A percentile compares a stretch with the other conserved stretches of the same genome.
Evolutionary conservation across 2,329 filamentous ascomycete species (phyloP).

Genomic region (Aspergillus quadricinctus): DNA sequence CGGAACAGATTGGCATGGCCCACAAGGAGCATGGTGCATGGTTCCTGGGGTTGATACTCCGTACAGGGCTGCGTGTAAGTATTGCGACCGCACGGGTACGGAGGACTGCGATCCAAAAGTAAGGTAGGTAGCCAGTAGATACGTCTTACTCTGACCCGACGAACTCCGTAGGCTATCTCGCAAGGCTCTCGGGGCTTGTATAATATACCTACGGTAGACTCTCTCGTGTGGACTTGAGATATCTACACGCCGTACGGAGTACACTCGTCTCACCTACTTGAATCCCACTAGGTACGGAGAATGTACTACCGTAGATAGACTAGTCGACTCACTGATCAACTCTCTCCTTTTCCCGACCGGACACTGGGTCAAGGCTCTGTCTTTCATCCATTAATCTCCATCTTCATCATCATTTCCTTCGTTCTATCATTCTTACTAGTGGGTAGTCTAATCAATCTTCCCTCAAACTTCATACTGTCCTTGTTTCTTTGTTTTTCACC

Average conservation of each 20-base stretch:
- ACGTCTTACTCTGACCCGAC: background rate
- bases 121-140: background rate
- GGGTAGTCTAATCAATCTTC: background rate
- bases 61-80: background rate
- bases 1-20: background rate
- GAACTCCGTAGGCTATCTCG: background rate
- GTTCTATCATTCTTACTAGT: constrained; percentile 7
- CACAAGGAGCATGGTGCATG: background rate
- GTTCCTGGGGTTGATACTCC: background rate
- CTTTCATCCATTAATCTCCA: constrained; percentile 2
- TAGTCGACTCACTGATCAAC: background rate
- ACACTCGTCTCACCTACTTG: background rate
- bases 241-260: background rate
- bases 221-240: background rate
- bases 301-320: background rate
- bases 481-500: constrained; percentile 4
- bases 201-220: background rate
- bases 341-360: background rate
- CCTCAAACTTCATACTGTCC: constrained; percentile 6
- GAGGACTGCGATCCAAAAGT: background rate
- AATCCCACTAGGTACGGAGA: background rate
- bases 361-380: constrained; percentile 1
- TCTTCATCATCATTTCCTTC: constrained; percentile 4
- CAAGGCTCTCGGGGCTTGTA: background rate
- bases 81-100: background rate